Evolutionary conservation across 2,329 filamentous ascomycete species (phyloP).

Genomic region (Mycogone perniciosa): DNA sequence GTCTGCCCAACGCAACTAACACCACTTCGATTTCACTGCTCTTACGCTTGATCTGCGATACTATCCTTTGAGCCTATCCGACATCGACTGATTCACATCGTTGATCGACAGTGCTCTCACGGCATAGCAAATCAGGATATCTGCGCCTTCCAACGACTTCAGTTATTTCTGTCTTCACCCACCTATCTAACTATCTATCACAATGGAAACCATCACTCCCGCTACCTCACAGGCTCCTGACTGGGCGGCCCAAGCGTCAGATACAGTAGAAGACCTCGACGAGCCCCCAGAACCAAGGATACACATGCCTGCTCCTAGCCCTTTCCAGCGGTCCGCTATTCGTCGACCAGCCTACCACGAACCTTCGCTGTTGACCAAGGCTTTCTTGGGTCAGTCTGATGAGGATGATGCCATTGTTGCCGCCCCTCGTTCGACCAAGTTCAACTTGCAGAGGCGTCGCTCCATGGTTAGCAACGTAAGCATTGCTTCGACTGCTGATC

Average conservation of each 20-base stretch:
- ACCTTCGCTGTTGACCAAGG: constrained; percentile 81
- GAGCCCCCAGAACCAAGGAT: constrained; percentile 69
- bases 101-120: constrained; percentile 5
- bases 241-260: constrained; percentile 36
- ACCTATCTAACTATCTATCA: not conserved
- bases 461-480: constrained; percentile 78
- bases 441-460: constrained; percentile 40
- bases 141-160: not conserved
- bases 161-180: not conserved
- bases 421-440: constrained; percentile 31
- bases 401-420: constrained; percentile 39
- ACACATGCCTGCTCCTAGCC: constrained; percentile 21
- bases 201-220: constrained; percentile 21
- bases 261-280: constrained; percentile 72
- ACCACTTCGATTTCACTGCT: not conserved
- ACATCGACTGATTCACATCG: not conserved
- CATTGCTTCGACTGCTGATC: constrained; percentile 74
- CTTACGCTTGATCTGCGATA: not conserved
- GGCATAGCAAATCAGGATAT: not conserved
- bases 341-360: constrained; percentile 46
- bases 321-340: constrained; percentile 43
- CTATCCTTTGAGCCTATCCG: not conserved
- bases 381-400: constrained; percentile 64
- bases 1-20: constrained; percentile 17
- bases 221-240: constrained; percentile 22